Base-by-base conservation (phyloP, 2,329 filamentous ascomycete genomes). In the Blumeria graminis region DNA sequence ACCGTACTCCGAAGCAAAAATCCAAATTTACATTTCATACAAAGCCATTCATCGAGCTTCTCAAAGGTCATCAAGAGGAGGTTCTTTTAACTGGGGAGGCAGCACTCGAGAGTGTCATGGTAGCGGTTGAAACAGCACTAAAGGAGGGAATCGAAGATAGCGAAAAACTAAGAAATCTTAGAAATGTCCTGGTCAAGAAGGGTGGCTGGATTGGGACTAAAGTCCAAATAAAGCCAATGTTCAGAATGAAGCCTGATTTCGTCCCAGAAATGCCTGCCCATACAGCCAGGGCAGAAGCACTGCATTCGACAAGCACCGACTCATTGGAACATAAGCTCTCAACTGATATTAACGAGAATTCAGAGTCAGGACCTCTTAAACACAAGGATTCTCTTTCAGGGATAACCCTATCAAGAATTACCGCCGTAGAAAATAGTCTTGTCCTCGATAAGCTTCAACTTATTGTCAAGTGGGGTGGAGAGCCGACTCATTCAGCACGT, bases 21-120 rank as follows among this genome's bases (percentile, higher is more conserved):
- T 95, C 95, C 74, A 98, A 98, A 68, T 98, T 96, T 65, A 98
- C 92, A 0, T 96, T 98, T 64, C 92, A 98, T 66, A 94, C 88
- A 0, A 86, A 89, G 60, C 92, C 92, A 0, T 98, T 98, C 65
- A 89, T 98, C 60, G 86, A 94, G 61, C 74, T 98, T 3, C 77
- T 98, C 45, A 94, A 90, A 66, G 92, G 92, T 0, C 90, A 98
- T 64, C 86, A 94, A 64, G 90, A 96, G 68, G 92, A 98, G 67
- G 92, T 98, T 1, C 75, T 98, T 1, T 76, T 98, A 22, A 92
- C 94, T 61, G 90, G 90, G 8, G 88, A 94, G 66, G 82, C 87
- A 41, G 92, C 92, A 0, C 71, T 98, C 48, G 80, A 82, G 36
- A 94, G 87, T 67, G 92, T 98, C 5, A 81, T 92, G 50, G 78